These are phyloP conservation scores for Colletotrichum sp. DNA, from an alignment of 2,329 filamentous ascomycete species.

Conservation along the genomic window DNA sequence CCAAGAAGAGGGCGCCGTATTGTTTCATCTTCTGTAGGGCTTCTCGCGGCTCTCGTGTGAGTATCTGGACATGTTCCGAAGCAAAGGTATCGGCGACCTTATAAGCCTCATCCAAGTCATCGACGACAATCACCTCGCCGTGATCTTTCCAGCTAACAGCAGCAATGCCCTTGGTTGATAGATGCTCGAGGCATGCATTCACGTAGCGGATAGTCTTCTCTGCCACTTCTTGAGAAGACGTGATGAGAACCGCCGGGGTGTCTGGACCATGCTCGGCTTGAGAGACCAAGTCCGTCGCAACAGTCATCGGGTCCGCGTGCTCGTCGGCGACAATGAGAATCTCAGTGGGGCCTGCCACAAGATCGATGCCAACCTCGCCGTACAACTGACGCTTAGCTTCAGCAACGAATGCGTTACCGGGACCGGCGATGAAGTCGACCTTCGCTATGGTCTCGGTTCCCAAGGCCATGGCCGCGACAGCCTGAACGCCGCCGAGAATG, in stretches of 20 bases:
- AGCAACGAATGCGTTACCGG: slow-evolving; percentile 60
- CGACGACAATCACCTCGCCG: slow-evolving; percentile 51
- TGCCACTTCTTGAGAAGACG: slow-evolving; percentile 45
- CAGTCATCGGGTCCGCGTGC: slow-evolving; percentile 47
- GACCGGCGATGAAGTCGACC: slow-evolving; percentile 58
- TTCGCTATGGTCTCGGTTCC: slow-evolving; percentile 53
- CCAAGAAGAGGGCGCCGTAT: slow-evolving; percentile 56
- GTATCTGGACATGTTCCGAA: slow-evolving; percentile 56
- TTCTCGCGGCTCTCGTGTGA: slow-evolving; percentile 49
- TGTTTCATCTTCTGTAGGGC: slow-evolving; percentile 56
- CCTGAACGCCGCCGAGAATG: slow-evolving; percentile 57
- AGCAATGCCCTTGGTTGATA: slow-evolving; percentile 49
- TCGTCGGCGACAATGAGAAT: slow-evolving; percentile 55
- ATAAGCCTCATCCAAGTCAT: slow-evolving; percentile 46
- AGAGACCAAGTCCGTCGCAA: slow-evolving; percentile 51
- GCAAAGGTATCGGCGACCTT: slow-evolving; percentile 51
- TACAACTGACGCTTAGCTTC: slow-evolving; percentile 60
- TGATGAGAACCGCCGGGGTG: slow-evolving; percentile 55
- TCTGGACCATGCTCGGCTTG: slow-evolving; percentile 60
- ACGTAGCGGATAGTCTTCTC: slow-evolving; percentile 40
- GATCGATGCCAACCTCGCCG: slow-evolving; percentile 58
- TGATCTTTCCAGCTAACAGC: slow-evolving; percentile 47
- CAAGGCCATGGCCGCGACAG: slow-evolving; percentile 56
- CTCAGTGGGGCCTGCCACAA: slow-evolving; percentile 59
- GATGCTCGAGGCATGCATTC: slow-evolving; percentile 40